Conservation (phyloP, 2,329 filamentous ascomycete genomes). For the Verticillium dahliae region DNA sequence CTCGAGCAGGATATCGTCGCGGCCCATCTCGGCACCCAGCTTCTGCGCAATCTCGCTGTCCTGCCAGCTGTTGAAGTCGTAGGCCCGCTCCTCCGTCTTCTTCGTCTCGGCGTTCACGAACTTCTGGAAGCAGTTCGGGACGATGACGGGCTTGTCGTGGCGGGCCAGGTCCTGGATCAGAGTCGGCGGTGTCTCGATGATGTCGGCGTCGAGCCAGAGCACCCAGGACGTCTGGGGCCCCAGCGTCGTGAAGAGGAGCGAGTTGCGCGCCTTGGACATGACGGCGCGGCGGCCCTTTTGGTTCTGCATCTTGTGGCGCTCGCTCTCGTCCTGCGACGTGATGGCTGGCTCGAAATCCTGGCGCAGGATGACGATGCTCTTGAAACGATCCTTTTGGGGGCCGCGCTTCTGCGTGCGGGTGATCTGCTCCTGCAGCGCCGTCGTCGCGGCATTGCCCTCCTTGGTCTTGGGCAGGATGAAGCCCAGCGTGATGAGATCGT, state of each 20-base stretch:
- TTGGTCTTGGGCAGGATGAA: conserved; percentile 94
- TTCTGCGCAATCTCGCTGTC: conserved; percentile 76
- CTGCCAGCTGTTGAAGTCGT: conserved; percentile 98
- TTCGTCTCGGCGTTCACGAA: conserved; percentile 66
- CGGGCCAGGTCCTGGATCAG: conserved; percentile 87
- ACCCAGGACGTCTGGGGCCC: conserved; percentile 93
- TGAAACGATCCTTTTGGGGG: conserved; percentile 75
- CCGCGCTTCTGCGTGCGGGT: conserved; percentile 74
- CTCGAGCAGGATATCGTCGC: conserved; percentile 88
- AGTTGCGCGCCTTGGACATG: conserved; percentile 93
- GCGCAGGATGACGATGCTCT: conserved; percentile 86
- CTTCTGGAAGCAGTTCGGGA: conserved; percentile 91
- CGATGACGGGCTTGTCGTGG: conserved; percentile 86
- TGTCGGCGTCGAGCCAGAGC: conserved; percentile 89
- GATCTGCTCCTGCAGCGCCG: conserved; percentile 77
- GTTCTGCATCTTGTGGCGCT: conserved; percentile 85
- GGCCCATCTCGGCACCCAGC: conserved; percentile 72
- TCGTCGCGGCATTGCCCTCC: conserved; percentile 82
- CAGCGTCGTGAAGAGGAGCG: conserved; percentile 88
- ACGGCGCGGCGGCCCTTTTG: conserved; percentile 81
- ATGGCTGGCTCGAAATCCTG: conserved; percentile 89
- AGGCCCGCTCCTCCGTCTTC: conserved; percentile 69
- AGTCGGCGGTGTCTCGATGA: conserved; percentile 77
- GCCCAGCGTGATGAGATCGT: conserved; percentile 87
- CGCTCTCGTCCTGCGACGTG: conserved; percentile 72